A percentile compares a stretch with the other conserved stretches of the same genome.
Evolutionary conservation across 202 grass and related monocot species (phyloP).

Genomic region (Cymbopogon flexuosus): DNA sequence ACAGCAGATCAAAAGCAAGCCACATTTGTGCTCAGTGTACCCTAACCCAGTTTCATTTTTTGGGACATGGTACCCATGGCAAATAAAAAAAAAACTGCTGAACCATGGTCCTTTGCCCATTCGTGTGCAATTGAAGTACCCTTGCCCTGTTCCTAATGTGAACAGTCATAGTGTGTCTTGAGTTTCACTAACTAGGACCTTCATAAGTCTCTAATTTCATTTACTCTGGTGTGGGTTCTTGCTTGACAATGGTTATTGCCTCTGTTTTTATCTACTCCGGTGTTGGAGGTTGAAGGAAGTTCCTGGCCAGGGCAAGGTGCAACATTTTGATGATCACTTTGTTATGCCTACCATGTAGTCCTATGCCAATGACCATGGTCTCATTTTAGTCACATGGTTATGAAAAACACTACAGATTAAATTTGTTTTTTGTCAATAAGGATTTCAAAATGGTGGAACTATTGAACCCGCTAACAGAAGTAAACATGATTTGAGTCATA

Average conservation of each 20-base stretch:
- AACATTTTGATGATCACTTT: not conserved
- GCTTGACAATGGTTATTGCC: not conserved
- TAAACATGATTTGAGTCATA: not conserved
- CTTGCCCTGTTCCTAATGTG: not conserved
- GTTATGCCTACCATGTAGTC: not conserved
- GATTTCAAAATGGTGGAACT: not conserved
- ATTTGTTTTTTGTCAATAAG: not conserved
- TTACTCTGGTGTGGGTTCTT: not conserved
- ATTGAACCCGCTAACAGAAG: not conserved
- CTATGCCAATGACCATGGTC: not conserved
- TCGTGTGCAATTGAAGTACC: not conserved
- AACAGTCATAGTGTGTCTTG: not conserved
- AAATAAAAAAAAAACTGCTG: not conserved
- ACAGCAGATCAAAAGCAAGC: not conserved
- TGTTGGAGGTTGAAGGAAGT: not conserved
- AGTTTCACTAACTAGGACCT: not conserved
- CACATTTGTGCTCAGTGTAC: not conserved
- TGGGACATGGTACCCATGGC: not conserved
- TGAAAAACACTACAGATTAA: not conserved
- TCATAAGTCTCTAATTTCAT: not conserved
- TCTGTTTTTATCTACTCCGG: not conserved
- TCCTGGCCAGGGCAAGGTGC: not conserved
- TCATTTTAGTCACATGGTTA: not conserved
- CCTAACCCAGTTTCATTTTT: not conserved
- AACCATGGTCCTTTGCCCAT: not conserved